Conservation (phyloP, 2,329 filamentous ascomycete genomes). For the Fusarium gaditjirri region DNA sequence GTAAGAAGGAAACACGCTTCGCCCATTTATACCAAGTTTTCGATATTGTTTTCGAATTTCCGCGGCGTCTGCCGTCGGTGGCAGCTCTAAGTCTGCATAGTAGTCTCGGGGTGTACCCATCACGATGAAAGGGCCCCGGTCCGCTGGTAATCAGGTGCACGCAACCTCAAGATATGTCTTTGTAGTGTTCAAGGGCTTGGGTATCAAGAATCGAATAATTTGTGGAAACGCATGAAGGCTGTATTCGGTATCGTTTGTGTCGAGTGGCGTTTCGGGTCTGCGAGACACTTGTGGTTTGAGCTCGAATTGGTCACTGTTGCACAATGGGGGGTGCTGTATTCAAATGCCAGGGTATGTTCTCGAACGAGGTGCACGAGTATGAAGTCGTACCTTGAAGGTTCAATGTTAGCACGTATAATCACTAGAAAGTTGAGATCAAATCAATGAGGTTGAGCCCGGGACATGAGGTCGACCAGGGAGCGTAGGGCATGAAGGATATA, state of each 20-base stretch:
- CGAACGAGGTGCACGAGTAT: not conserved
- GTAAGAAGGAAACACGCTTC: not conserved
- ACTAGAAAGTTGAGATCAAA: constrained; percentile 4
- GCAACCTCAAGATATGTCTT: constrained; percentile 1
- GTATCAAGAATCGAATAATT: constrained; percentile 2
- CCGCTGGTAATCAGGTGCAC: constrained; percentile 7
- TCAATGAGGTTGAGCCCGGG: not conserved
- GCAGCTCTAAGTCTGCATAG: constrained; percentile 84
- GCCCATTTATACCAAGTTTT: constrained; percentile 72
- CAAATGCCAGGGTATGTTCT: not conserved
- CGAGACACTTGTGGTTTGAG: not conserved
- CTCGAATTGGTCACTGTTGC: not conserved
- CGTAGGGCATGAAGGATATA: not conserved
- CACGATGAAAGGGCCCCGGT: constrained; percentile 29
- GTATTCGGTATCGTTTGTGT: not conserved
- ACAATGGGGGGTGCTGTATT: not conserved
- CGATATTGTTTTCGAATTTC: constrained; percentile 90
- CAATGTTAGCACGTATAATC: constrained; percentile 18
- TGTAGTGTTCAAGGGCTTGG: not conserved
- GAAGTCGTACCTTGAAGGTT: not conserved
- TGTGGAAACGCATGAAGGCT: constrained; percentile 13
- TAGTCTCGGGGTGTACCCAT: constrained; percentile 73
- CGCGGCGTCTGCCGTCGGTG: constrained; percentile 72
- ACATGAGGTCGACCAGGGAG: not conserved
- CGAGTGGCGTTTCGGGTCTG: not conserved